Evolutionary conservation across 2,329 filamentous ascomycete species (phyloP).

Genomic region (Aciculosporium take): DNA sequence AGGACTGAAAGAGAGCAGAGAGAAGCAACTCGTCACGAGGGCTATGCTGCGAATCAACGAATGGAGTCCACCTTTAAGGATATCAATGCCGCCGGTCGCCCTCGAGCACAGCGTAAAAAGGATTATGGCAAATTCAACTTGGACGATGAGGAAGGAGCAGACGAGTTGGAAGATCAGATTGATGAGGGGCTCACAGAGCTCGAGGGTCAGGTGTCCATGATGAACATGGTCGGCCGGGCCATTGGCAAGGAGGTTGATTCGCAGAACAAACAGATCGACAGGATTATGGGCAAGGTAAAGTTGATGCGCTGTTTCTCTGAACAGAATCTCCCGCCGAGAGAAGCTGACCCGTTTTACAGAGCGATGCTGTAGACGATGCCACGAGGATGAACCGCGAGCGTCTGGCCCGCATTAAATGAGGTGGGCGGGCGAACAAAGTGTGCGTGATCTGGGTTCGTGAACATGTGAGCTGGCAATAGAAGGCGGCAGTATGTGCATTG

Average conservation of each 20-base stretch:
- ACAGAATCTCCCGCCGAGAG: neutral
- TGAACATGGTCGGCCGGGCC: constrained; percentile 60
- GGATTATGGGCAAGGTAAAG: constrained; percentile 62
- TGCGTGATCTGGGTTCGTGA: neutral
- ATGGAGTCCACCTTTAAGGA: constrained; percentile 37
- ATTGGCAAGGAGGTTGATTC: constrained; percentile 62
- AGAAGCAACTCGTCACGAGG: constrained; percentile 43
- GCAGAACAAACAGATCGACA: constrained; percentile 62
- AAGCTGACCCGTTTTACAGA: constrained; percentile 36
- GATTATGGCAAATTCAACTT: constrained; percentile 55
- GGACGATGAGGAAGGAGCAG: constrained; percentile 43
- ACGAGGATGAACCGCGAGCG: constrained; percentile 65
- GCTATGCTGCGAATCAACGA: constrained; percentile 35
- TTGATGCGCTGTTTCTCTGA: neutral
- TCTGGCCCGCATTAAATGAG: constrained; percentile 44
- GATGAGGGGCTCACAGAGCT: constrained; percentile 50
- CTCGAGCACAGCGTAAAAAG: constrained; percentile 23
- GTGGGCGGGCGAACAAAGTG: neutral
- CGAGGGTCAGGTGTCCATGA: constrained; percentile 50
- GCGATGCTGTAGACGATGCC: constrained; percentile 68
- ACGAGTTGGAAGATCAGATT: constrained; percentile 37
- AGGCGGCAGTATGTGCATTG: neutral
- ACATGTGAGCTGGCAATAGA: too few relatives aligned
- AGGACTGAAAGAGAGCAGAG: constrained; percentile 50
- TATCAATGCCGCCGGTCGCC: constrained; percentile 17